These are phyloP conservation scores for Penicillium olsonii DNA, from an alignment of 2,329 filamentous ascomycete genomes.

Conservation along the genomic window DNA sequence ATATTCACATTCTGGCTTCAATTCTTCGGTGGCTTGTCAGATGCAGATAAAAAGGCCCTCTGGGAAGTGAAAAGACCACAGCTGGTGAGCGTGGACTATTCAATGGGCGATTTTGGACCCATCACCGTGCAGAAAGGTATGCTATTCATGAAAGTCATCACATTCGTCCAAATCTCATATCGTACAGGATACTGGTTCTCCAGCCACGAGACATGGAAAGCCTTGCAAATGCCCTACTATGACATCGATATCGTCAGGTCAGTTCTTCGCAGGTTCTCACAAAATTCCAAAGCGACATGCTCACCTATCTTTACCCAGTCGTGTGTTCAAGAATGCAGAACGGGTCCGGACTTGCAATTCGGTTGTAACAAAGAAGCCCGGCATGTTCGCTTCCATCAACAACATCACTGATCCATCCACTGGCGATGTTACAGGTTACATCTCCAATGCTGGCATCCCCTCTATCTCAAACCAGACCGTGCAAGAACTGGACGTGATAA, in stretches of 20 bases:
- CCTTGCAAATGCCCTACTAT: conserved; percentile 47
- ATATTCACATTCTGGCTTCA: conserved; percentile 46
- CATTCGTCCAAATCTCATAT: background rate
- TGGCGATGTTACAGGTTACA: conserved; percentile 43
- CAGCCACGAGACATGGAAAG: conserved; percentile 47
- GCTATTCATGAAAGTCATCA: background rate
- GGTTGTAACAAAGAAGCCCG: conserved; percentile 38
- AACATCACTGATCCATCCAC: conserved; percentile 43
- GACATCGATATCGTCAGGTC: conserved; percentile 44
- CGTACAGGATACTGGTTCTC: conserved; percentile 43
- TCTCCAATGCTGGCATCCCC: conserved; percentile 45
- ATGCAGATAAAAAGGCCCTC: conserved; percentile 36
- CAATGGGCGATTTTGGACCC: conserved; percentile 39
- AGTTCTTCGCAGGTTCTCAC: background rate
- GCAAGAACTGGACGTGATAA: conserved; percentile 46
- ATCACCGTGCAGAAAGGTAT: conserved; percentile 46
- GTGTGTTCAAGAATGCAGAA: conserved; percentile 44
- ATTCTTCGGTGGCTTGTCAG: conserved; percentile 39
- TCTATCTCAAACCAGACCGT: conserved; percentile 44
- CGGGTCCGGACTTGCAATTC: conserved; percentile 48
- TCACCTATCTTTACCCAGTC: conserved; percentile 25
- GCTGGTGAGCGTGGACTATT: conserved; percentile 40
- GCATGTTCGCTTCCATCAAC: conserved; percentile 48
- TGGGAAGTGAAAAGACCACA: conserved; percentile 45
- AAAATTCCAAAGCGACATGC: background rate